Evolutionary conservation across 768 basidiomycete genomes (phyloP).

Genomic region (Hebeloma cylindrosporum): DNA sequence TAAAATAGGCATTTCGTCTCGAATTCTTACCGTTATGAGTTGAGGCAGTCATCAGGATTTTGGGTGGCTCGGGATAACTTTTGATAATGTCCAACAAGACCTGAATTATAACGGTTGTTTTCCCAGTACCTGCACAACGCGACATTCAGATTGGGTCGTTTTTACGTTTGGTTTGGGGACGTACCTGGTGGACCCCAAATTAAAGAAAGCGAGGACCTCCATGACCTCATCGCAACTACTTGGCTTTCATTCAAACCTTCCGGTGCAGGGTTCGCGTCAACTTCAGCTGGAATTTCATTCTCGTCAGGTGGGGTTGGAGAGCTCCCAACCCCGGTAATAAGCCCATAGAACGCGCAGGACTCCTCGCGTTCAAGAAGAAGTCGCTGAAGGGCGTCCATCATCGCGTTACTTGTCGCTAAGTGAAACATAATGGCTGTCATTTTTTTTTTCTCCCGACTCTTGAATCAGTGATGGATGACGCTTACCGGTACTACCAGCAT

Average conservation of each 20-base stretch:
- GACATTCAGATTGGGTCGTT: background rate
- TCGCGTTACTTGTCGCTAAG: slow-evolving; percentile 60
- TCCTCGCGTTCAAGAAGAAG: slow-evolving; percentile 42
- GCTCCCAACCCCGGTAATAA: slow-evolving; percentile 40
- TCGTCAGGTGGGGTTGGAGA: slow-evolving; percentile 1
- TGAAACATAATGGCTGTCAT: background rate
- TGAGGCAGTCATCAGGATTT: slow-evolving; percentile 70
- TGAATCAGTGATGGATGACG: slow-evolving; percentile 2
- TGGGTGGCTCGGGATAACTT: slow-evolving; percentile 32
- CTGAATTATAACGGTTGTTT: slow-evolving; percentile 68
- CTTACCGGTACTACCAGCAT: slow-evolving; percentile 59
- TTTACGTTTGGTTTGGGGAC: background rate
- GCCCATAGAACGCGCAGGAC: slow-evolving; percentile 50
- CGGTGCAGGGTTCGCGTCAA: slow-evolving; percentile 8
- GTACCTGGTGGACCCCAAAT: slow-evolving; percentile 73
- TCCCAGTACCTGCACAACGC: slow-evolving; percentile 55
- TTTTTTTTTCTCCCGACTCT: too few species aligned
- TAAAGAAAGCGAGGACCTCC: slow-evolving; percentile 45
- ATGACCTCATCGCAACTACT: slow-evolving; percentile 46
- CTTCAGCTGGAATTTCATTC: slow-evolving; percentile 1
- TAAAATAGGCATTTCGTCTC: background rate
- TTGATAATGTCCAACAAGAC: slow-evolving; percentile 48
- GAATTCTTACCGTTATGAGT: slow-evolving; percentile 57
- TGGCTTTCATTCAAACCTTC: slow-evolving; percentile 55
- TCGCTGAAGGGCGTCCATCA: slow-evolving; percentile 60